phyloP scores from a whole-genome alignment of 345 rosid genomes.

The Dovyalis caffra region DNA sequence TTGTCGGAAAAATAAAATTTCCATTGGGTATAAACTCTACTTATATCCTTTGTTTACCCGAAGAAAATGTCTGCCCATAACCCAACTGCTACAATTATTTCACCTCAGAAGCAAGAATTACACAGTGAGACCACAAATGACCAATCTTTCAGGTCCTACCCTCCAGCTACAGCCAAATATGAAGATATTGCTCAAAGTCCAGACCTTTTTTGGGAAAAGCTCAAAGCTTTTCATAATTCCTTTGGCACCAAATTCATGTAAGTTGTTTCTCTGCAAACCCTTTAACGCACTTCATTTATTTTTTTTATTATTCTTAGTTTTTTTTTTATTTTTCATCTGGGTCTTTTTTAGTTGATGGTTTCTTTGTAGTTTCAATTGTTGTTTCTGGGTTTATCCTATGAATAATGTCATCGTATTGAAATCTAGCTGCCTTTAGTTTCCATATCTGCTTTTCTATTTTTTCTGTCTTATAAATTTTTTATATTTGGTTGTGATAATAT shows the following conservation, averaged over 20 bases:
- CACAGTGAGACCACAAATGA: slow-evolving; percentile 37
- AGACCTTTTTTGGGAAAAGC: slow-evolving; percentile 72
- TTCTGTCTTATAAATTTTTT: neutral
- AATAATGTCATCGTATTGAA: neutral
- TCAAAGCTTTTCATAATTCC: slow-evolving; percentile 48
- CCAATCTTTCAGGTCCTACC: slow-evolving; percentile 34
- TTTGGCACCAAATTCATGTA: slow-evolving; percentile 56
- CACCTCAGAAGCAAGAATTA: slow-evolving; percentile 25
- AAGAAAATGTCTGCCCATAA: slow-evolving; percentile 8
- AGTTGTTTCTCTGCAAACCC: slow-evolving; percentile 13
- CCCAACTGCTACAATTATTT: slow-evolving; percentile 17
- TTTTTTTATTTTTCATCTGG: neutral
- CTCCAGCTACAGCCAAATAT: slow-evolving; percentile 46
- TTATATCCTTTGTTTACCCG: too few relatives aligned
- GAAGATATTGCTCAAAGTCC: slow-evolving; percentile 63
- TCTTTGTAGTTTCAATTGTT: neutral
- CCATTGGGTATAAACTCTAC: too few relatives aligned
- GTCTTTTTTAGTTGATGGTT: neutral
- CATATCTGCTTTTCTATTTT: neutral
- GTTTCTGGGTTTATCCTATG: neutral
- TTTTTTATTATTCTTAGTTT: neutral
- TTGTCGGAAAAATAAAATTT: too few relatives aligned
- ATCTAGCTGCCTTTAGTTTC: neutral
- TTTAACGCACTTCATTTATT: neutral
- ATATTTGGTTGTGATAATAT: neutral